phyloP scores from a whole-genome alignment of 768 basidiomycete species.

The Leccinum rimulosum region DNA sequence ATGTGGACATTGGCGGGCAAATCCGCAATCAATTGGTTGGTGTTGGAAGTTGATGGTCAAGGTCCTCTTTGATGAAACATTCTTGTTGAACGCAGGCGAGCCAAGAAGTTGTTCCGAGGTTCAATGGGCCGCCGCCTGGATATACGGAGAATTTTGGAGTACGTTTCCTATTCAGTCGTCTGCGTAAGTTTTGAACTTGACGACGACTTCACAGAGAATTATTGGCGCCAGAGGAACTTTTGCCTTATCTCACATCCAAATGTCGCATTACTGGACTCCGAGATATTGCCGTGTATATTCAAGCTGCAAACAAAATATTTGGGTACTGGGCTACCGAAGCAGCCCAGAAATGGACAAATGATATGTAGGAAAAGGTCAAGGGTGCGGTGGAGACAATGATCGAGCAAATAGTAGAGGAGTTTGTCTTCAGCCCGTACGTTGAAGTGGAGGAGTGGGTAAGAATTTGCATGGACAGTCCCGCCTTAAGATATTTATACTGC shows the following conservation, averaged over 20 bases:
- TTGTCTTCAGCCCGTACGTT: conserved; percentile 63
- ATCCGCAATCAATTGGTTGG: conserved; percentile 87
- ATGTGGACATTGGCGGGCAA: conserved; percentile 71
- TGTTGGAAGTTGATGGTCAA: conserved; percentile 80
- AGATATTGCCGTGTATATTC: conserved; percentile 79
- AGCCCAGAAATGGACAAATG: conserved; percentile 74
- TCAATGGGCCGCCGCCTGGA: conserved; percentile 93
- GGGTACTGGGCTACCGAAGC: conserved; percentile 79
- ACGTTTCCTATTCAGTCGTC: conserved; percentile 26
- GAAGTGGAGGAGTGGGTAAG: conserved; percentile 92
- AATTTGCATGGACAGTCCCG: conserved; percentile 4
- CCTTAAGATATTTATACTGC: conserved; percentile 1
- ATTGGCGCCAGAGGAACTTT: conserved; percentile 69
- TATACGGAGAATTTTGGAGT: conserved; percentile 95
- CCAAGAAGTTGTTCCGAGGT: conserved; percentile 79
- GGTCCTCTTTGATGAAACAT: conserved; percentile 73
- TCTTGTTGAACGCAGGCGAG: conserved; percentile 65
- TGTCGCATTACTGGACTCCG: conserved; percentile 53
- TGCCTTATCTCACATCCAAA: conserved; percentile 64
- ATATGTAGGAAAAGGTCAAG: conserved; percentile 63
- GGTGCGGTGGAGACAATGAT: conserved; percentile 61
- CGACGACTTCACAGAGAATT: conserved; percentile 54
- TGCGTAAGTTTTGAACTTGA: conserved; percentile 1
- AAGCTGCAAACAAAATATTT: conserved; percentile 83
- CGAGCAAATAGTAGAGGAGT: conserved; percentile 48